A percentile compares a stretch with the other conserved stretches of the same genome.
Evolutionary conservation across 2,329 filamentous ascomycete genomes (phyloP).

Genomic region (Alternaria arborescens): DNA sequence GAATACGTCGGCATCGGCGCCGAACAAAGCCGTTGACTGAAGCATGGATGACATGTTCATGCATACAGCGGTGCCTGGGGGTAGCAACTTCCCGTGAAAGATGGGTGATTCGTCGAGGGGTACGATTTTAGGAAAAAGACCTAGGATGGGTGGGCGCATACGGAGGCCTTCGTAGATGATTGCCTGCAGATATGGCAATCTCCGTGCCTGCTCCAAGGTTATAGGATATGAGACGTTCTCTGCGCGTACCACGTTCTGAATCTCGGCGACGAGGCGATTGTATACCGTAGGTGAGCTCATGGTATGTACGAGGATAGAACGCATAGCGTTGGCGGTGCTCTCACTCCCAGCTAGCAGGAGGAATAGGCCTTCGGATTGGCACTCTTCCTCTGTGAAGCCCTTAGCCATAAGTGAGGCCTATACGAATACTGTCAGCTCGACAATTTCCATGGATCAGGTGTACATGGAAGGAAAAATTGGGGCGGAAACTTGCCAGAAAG

Average conservation of each 20-base stretch:
- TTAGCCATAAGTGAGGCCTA: slow-evolving; percentile 15
- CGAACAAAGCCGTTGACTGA: neutral
- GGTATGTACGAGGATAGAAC: slow-evolving; percentile 16
- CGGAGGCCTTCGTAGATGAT: slow-evolving; percentile 43
- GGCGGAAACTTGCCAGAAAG: neutral
- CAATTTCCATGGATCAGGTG: neutral
- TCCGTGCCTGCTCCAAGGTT: slow-evolving; percentile 8
- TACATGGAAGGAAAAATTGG: neutral
- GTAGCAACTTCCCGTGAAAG: neutral
- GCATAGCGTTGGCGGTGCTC: slow-evolving; percentile 20
- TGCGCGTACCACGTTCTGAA: slow-evolving; percentile 5
- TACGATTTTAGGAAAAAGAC: slow-evolving; percentile 11
- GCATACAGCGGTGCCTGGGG: slow-evolving; percentile 2
- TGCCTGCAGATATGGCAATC: slow-evolving; percentile 27
- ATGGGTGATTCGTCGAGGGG: slow-evolving; percentile 1
- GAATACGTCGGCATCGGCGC: neutral
- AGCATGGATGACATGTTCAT: slow-evolving; percentile 3
- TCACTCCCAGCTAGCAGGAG: slow-evolving; percentile 22
- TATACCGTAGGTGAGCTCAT: slow-evolving; percentile 14
- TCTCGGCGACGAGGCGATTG: slow-evolving; percentile 13
- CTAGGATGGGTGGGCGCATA: slow-evolving; percentile 18
- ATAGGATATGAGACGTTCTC: slow-evolving; percentile 16
- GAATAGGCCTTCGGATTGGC: slow-evolving; percentile 14
- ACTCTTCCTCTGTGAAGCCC: slow-evolving; percentile 18
- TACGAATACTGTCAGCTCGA: neutral